Percentiles rank a stretch among this genome's conserved stretches.
Evolutionary conservation across 257 asterid species (phyloP).

Genomic region (Thymus quinquecostatus): DNA sequence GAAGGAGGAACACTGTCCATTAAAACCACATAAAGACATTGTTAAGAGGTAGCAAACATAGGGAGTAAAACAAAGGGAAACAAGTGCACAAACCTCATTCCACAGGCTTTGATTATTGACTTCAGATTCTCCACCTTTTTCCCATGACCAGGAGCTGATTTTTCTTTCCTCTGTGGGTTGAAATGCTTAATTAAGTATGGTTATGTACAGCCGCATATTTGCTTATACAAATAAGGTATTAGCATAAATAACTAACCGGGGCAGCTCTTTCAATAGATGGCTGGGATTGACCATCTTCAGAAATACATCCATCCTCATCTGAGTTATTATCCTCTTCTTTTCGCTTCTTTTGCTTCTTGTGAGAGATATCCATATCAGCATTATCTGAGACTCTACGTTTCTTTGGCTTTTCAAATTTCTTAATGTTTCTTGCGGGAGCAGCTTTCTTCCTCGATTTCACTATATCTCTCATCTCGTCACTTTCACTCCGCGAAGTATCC

Average conservation of each 20-base stretch:
- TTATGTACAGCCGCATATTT: constrained; percentile 7
- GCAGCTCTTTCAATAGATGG: constrained; percentile 50
- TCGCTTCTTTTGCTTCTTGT: constrained; percentile 55
- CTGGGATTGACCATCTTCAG: constrained; percentile 66
- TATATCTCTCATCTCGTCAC: constrained; percentile 46
- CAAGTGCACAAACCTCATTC: constrained; percentile 72
- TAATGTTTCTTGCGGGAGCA: constrained; percentile 43
- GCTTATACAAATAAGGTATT: constrained; percentile 16
- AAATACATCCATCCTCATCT: constrained; percentile 50
- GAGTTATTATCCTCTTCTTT: constrained; percentile 54
- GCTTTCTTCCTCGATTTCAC: constrained; percentile 49
- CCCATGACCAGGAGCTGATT: constrained; percentile 64
- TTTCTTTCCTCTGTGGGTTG: constrained; percentile 64
- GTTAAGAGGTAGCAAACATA: constrained; percentile 29
- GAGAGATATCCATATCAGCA: constrained; percentile 42
- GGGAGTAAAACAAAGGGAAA: constrained; percentile 4
- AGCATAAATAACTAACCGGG: constrained; percentile 47
- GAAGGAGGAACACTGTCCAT: constrained; percentile 74
- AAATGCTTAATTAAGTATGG: constrained; percentile 28
- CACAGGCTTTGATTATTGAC: constrained; percentile 92
- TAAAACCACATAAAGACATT: constrained; percentile 25
- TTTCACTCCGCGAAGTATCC: constrained; percentile 41
- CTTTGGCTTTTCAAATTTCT: constrained; percentile 54
- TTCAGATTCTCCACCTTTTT: constrained; percentile 81
- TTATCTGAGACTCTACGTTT: constrained; percentile 63